phyloP scores from a whole-genome alignment of 495 filamentous ascomycete species.

The Aspergillus biplanus region DNA sequence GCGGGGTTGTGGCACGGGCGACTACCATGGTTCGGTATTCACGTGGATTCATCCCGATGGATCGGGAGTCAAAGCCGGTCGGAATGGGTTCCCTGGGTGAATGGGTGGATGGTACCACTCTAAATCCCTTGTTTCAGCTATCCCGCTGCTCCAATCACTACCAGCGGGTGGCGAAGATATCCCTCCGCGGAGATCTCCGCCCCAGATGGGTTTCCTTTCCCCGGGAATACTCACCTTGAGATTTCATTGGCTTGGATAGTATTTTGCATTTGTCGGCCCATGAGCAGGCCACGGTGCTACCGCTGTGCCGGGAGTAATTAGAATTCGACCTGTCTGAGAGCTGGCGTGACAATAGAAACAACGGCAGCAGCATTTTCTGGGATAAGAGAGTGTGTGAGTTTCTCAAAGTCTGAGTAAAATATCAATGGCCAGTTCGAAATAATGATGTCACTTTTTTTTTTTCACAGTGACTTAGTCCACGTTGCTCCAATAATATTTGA shows the following conservation, averaged over 20 bases:
- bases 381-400: no score
- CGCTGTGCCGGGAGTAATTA: neutral
- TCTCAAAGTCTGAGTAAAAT: no score
- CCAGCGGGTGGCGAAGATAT: neutral
- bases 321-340: neutral
- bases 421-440: no score
- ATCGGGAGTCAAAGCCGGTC: neutral
- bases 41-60: neutral
- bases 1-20: neutral
- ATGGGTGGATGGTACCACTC: neutral
- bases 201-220: neutral
- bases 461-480: no score
- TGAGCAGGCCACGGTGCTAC: neutral
- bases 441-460: no score
- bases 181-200: neutral
- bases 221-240: neutral
- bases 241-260: neutral
- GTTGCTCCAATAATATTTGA: no score
- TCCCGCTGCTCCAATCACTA: neutral
- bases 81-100: neutral
- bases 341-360: neutral
- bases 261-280: neutral
- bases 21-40: neutral
- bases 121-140: no score
- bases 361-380: no score